Conservation (phyloP, 352 stramenopile genomes). For the Phytophthora litchii region DNA sequence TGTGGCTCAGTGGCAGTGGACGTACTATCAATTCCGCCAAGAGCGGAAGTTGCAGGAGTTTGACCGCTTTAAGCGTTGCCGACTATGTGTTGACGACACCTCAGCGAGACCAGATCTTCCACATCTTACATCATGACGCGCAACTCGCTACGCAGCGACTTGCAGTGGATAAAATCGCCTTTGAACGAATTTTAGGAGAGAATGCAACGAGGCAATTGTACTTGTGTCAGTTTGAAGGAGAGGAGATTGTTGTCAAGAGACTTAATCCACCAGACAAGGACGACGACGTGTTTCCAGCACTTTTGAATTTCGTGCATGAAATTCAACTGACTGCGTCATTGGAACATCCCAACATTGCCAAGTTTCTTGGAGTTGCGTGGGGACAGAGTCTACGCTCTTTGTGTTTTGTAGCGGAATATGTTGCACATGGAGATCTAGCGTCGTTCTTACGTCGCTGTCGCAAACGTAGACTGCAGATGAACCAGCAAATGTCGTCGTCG, state of each 20-base stretch:
- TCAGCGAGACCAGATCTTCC: conserved; percentile 35
- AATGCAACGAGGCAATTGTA: conserved; percentile 26
- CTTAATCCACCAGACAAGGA: conserved; percentile 20
- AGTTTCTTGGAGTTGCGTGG: conserved; percentile 70
- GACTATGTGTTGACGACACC: conserved; percentile 28
- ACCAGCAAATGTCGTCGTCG: conserved; percentile 22
- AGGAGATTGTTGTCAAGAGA: conserved; percentile 46
- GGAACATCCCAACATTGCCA: conserved; percentile 63
- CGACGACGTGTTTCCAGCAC: conserved; percentile 17
- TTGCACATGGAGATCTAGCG: conserved; percentile 25
- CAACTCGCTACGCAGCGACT: conserved; percentile 34
- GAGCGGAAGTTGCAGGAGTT: conserved; percentile 17
- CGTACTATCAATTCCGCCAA: conserved; percentile 27
- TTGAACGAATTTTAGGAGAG: conserved; percentile 30
- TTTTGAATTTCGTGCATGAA: conserved; percentile 59
- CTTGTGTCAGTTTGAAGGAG: conserved; percentile 47
- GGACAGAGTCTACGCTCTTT: conserved; percentile 21
- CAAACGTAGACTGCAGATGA: conserved; percentile 19
- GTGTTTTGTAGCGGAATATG: conserved; percentile 30
- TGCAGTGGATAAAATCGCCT: conserved; percentile 49
- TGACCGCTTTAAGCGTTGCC: conserved; percentile 8
- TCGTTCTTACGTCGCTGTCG: conserved; percentile 21
- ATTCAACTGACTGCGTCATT: conserved; percentile 66
- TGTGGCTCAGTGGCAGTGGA: conserved; percentile 34
- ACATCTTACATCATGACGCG: conserved; percentile 31